A percentile compares a stretch with the other conserved stretches of the same genome.
Evolutionary conservation across 129 eudicot species (phyloP).

Genomic region (Tagetes erecta): DNA sequence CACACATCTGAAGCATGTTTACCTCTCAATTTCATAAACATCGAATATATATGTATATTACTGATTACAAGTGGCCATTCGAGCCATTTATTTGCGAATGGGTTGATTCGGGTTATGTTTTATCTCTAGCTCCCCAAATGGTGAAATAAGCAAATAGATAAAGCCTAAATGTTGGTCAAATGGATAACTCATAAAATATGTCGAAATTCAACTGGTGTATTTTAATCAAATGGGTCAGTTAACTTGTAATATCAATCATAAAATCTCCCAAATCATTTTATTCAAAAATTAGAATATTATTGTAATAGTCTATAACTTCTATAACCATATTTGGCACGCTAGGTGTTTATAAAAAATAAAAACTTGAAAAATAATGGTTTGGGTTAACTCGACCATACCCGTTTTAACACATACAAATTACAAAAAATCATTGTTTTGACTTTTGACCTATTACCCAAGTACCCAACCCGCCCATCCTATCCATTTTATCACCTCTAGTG

Average conservation of each 20-base stretch:
- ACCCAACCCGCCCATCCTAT: neutral
- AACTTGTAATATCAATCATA: neutral
- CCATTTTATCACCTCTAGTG: slow-evolving; percentile 4
- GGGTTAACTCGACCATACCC: neutral
- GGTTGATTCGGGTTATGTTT: neutral
- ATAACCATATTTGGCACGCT: neutral
- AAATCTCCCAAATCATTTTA: neutral
- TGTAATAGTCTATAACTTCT: neutral
- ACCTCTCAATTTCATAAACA: slow-evolving; percentile 42
- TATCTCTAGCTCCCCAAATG: neutral
- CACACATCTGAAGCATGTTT: slow-evolving; percentile 99
- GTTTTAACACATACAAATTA: neutral
- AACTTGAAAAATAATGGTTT: neutral
- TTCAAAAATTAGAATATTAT: neutral
- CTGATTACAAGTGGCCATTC: neutral
- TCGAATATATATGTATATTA: neutral
- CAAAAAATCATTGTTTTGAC: neutral
- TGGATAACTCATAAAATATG: neutral
- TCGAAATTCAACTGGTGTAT: neutral
- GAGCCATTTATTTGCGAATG: neutral
- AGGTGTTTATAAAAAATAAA: neutral
- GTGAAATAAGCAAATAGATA: neutral
- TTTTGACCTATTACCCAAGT: neutral
- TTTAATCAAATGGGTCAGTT: neutral
- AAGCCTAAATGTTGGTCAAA: neutral